Evolutionary conservation across 2,329 filamentous ascomycete genomes (phyloP).

Genomic region (Penicillium sp.): DNA sequence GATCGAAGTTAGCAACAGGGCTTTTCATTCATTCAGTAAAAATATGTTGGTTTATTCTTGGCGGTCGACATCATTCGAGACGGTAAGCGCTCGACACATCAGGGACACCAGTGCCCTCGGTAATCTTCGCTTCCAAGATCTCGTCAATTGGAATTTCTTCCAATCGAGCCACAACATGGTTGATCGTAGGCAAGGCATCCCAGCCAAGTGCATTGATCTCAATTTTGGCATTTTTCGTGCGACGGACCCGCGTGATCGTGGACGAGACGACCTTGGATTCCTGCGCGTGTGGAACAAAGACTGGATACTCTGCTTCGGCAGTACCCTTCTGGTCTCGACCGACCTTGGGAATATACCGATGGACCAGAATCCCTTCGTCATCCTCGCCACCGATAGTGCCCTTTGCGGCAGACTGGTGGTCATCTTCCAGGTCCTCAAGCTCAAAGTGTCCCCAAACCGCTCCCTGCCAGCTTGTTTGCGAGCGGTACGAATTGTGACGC

Average conservation of each 20-base stretch:
- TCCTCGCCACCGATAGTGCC: constrained; percentile 17
- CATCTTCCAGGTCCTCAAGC: constrained; percentile 30
- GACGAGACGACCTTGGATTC: constrained; percentile 30
- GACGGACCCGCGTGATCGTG: constrained; percentile 18
- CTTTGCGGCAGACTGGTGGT: constrained; percentile 16
- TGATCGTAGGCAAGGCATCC: constrained; percentile 54
- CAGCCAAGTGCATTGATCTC: constrained; percentile 47
- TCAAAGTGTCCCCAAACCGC: constrained; percentile 38
- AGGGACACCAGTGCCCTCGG: constrained; percentile 49
- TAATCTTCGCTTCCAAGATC: constrained; percentile 51
- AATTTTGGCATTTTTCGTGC: constrained; percentile 40
- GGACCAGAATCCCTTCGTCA: constrained; percentile 49
- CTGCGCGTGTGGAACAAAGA: constrained; percentile 31
- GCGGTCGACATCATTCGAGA: constrained; percentile 9
- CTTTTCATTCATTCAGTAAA: neutral
- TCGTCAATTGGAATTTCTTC: constrained; percentile 54
- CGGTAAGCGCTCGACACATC: constrained; percentile 27
- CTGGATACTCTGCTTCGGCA: constrained; percentile 51
- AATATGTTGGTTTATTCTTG: neutral
- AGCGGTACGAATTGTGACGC: constrained; percentile 31
- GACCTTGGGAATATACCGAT: constrained; percentile 54
- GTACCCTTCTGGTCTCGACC: constrained; percentile 44
- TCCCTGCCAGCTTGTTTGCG: constrained; percentile 42
- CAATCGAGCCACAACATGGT: constrained; percentile 51
- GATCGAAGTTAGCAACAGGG: no score